Base-by-base conservation (phyloP, 352 stramenopile species). In the Phytophthora ramorum region DNA sequence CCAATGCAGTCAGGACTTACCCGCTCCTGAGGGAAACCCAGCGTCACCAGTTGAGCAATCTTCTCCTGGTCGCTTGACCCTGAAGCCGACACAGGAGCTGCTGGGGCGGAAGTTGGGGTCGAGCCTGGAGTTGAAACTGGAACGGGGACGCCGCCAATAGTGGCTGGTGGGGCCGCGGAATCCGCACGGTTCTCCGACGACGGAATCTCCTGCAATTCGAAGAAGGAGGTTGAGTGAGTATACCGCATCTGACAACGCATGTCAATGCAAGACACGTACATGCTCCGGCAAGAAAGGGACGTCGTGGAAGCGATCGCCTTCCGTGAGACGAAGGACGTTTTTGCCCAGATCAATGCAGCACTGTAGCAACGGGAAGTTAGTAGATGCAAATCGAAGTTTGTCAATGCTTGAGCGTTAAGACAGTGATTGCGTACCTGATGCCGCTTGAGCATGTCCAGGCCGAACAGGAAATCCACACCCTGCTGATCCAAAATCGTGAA, bases 391-490 rank as follows among this genome's bases (percentile, higher is more conserved):
- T 5, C 16, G 3, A n/a, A 44, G 16, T 12, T 20, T 44, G 7
- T 22, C 37, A 44, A 7, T 38, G 10, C 12, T 40, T 13, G 9
- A 40, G 19, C 4, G 44, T 30, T 9, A 46, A 53, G 17, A n/a
- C 7, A 30, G 16, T 30, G 4, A 47, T 38, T 32, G 1, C 58
- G 40, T 61, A 93, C 87, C 79, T 95, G 90, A 87, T 99, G 96
- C 16, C 97, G 90, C 76, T 98, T 99, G 16, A 99, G 85, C 97
- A 99, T 99, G 72, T 99, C 97, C 41, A 99, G 82, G 9, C 97
- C 97, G 58, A 99, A 98, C 8, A 99, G 75, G 66, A 99, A 98
- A 65, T 99, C 97, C 41, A 99, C 97, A 66, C 97, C 87, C 85
- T 97, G 67, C 13, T 96, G 85, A 52, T 97, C 89, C 45, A 97